Base-by-base conservation (phyloP, 257 asterid genomes). In the Solanum medicagineum region DNA sequence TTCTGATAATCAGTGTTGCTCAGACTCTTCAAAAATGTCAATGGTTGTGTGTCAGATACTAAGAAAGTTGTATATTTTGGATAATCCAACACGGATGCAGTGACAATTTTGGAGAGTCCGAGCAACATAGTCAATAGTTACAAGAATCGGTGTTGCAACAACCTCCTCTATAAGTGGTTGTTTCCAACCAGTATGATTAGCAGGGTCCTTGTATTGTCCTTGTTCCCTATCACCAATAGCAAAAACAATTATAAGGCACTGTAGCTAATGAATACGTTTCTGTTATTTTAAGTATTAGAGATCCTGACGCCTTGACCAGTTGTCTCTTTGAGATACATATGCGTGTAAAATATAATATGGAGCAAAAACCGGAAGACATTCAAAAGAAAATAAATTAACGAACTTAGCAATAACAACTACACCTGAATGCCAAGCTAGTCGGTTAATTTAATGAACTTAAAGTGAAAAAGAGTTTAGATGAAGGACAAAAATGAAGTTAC, bases 111-210 rank as follows among this genome's bases (percentile, higher is more conserved):
- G 66, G 66, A 59, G 66, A 59, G 66, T n/a, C 66, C 66, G 1
- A 59, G 66, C 66, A 59, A 59, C 66, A 59, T 59, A 59, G 32
- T 13, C 68, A 60, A 60, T 65, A 83, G 40, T 47, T 51, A 63
- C 66, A 4, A 17, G 90, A 85, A 55, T 77, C 66, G 71, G 84
- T 80, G 86, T 83, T 88, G 85, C 83, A 80, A 83, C 87, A 84
- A 96, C 99, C 99, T 96, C 97, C 88, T 96, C 99, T 74, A 95
- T 79, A 53, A 94, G 94, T 77, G 98, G 98, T 65, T 95, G 96
- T 89, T 88, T 92, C 99, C 98, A 96, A 85, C 89, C 91, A 65
- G 82, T 65, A 86, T 82, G 66, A 84, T 85, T 92, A 83, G 87
- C 89, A 20, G 95, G 96, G 85, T 95, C 94, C 92, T 94, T 95